These are phyloP conservation scores for Erythrophleum fordii DNA, from an alignment of 306 rosid species.

Conservation along the genomic window DNA sequence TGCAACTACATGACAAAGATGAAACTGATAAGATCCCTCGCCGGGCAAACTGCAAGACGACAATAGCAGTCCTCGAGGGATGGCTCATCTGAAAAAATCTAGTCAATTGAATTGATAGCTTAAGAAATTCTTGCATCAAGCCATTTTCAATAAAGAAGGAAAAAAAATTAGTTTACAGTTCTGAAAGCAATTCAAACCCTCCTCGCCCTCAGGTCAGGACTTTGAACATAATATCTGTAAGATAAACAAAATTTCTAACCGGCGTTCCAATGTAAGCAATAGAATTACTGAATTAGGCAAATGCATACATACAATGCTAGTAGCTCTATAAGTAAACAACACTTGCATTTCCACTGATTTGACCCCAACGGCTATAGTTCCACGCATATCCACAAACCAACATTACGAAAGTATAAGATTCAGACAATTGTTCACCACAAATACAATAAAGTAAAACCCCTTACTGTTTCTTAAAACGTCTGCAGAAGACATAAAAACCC, in stretches of 20 bases:
- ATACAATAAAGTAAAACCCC: neutral
- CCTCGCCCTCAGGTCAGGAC: neutral
- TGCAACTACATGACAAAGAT: neutral
- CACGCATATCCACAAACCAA: conserved; percentile 29
- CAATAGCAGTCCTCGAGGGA: neutral
- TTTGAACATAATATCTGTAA: neutral
- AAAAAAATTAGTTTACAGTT: too few species aligned
- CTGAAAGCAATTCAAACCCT: neutral
- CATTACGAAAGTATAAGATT: neutral
- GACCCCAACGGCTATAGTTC: conserved; percentile 29
- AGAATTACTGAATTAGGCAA: neutral
- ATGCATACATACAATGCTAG: neutral
- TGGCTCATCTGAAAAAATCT: neutral
- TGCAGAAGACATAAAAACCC: conserved; percentile 23
- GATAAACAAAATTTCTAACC: neutral
- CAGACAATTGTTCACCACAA: conserved; percentile 30
- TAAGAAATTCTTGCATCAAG: neutral
- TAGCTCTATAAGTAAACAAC: conserved; percentile 7
- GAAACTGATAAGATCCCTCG: neutral
- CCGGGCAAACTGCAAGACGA: neutral
- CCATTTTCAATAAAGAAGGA: too few species aligned
- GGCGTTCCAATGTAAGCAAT: neutral
- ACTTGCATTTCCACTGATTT: neutral
- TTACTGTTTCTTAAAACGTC: conserved; percentile 30
- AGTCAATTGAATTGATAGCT: neutral